Base-by-base conservation (phyloP, 352 stramenopile genomes). In the Globisporangium cederbergense region DNA sequence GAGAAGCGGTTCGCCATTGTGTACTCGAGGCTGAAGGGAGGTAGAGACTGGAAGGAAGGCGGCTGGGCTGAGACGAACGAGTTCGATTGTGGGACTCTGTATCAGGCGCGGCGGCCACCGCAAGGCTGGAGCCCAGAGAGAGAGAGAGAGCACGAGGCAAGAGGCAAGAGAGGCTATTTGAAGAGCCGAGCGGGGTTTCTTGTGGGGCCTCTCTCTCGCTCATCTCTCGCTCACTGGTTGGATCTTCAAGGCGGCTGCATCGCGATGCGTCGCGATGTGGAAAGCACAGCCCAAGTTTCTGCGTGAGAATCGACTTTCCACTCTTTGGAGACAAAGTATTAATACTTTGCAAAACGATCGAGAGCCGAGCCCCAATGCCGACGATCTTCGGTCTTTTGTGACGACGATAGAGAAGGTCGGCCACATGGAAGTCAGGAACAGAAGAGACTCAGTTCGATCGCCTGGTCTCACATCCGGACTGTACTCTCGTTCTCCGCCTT, bases 1-100 rank as follows among this genome's bases (percentile, higher is more conserved):
- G 63, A 56, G 49, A 72, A 77, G 58, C 71, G 71, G 49, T 65
- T 65, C n/a, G 63, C 22, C 71, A 74, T 74, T 11, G 16, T 76
- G n/a, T 34, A 1, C 3, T 2, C 5, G 22, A 32, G 25, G 20
- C 20, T 58, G 36, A 25, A 1, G 30, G 9, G n/a, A 20, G 34
- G 4, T 9, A 3, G 18, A 20, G 54, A 3, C 1, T 20, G 25
- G 22, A 36, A 55, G 49, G 47, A 20, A 20, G 22, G 25, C 13
- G 25, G 49, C 49, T 56, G 50, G 16, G 50, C 50, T 40, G 50
- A 56, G 28, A 42, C 50, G 56, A 14, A 34, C 34, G 66, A 53
- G 34, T 65, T 62, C 46, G 30, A 57, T 52, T 58, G 25, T 47
- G 51, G 40, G 11, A n/a, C 56, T 62, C 8, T 22, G 25, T 14